Evolutionary conservation across 2,329 filamentous ascomycete species (phyloP), one percentile per base, ranked within the genome.

Genomic region (Leptographium lundbergii): DNA sequence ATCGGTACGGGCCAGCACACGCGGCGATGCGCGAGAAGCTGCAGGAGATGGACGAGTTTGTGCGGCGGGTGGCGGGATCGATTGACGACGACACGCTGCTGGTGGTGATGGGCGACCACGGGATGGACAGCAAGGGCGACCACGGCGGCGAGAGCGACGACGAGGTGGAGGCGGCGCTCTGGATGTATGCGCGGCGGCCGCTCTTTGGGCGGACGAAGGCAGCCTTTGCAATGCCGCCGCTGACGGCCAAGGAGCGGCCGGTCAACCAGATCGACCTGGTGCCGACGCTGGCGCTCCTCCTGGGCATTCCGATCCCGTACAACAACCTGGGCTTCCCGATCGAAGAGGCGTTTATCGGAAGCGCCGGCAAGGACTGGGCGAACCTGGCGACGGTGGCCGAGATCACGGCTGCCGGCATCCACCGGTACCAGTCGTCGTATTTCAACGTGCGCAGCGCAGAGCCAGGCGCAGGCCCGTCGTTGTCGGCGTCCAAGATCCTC

Each of bases 111-210:
- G 94, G 94, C n/a, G 94, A 99, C 69, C 94, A 99, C 69, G 94
- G 94, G 13, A 99, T 99, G 94, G 94, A 99, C 71, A 77, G 82
- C 61, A 97, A 99, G 74, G 94, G 94, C 22, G 94, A 99, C 65
- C 94, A 99, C 68, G 94, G 94, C n/a, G 94, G 94, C 58, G 94
- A 99, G 75, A 96, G 92, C 36, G 89, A 96, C 65, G 91, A 97
- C 63, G 94, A 99, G 70, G 83, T 99, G 7, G 85, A 99, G 71
- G 91, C 94, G 59, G 91, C 94, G 2, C 72, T 99, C 54, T 99
- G 94, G 92, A 95, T 99, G 91, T 99, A 97, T 71, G 95, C 94
- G 1, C 95, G 91, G 71, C 86, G 83, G 65, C 84, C 85, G 0
- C 71, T 89, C 11, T 99, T 99, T 71, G 94, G 94, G 19, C 85